These are phyloP conservation scores for Cercospora sp. DNA, from an alignment of 2,329 filamentous ascomycete genomes.

Conservation along the genomic window DNA sequence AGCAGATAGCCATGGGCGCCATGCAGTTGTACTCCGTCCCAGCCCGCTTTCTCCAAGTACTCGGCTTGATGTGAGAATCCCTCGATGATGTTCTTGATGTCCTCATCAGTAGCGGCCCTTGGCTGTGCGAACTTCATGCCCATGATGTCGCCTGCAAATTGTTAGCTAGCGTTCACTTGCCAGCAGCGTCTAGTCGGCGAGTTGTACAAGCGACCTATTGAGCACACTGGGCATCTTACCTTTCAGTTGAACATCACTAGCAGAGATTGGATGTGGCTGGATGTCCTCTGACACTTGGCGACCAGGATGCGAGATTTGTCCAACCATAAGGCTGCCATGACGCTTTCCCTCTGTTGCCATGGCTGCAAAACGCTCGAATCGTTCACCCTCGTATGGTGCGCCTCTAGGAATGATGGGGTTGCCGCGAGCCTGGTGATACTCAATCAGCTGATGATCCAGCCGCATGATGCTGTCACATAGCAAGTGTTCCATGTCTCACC, in stretches of 20 bases:
- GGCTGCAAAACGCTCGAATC: slow-evolving; percentile 62
- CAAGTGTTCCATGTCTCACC: slow-evolving; percentile 39
- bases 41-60: slow-evolving; percentile 64
- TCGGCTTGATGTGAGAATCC: slow-evolving; percentile 63
- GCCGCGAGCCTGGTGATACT: slow-evolving; percentile 44
- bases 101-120: slow-evolving; percentile 54
- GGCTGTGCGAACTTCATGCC: slow-evolving; percentile 57
- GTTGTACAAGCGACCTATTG: background rate
- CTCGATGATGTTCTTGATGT: slow-evolving; percentile 60
- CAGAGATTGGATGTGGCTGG: slow-evolving; percentile 54
- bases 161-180: background rate
- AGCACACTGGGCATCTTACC: background rate
- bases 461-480: background rate
- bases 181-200: background rate
- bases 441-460: background rate
- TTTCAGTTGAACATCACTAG: slow-evolving; percentile 49
- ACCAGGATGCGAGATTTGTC: slow-evolving; percentile 64
- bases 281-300: slow-evolving; percentile 54
- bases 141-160: slow-evolving; percentile 45
- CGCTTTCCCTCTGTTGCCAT: slow-evolving; percentile 58
- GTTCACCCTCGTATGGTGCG: slow-evolving; percentile 54
- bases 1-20: slow-evolving; percentile 50
- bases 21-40: slow-evolving; percentile 52
- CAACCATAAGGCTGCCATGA: slow-evolving; percentile 60
- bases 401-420: slow-evolving; percentile 61